phyloP scores from a whole-genome alignment of 2,329 filamentous ascomycete species.

The Thielaviopsis populi region DNA sequence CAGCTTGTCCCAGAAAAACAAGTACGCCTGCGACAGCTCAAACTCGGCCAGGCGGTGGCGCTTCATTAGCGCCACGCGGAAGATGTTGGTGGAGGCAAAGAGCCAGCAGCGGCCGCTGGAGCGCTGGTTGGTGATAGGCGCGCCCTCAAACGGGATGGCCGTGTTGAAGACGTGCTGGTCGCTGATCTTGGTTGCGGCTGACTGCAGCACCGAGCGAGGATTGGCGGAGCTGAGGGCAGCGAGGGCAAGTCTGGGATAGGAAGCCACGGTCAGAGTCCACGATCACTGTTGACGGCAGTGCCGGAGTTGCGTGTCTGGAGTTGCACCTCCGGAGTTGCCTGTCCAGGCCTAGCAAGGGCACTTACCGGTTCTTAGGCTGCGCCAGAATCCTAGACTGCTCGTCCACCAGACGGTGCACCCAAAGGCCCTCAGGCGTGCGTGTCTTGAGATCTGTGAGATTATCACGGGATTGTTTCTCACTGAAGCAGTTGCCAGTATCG shows the following conservation, averaged over 20 bases:
- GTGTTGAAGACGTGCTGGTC: slow-evolving; percentile 75
- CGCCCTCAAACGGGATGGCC: slow-evolving; percentile 66
- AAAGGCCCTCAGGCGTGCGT: slow-evolving; percentile 31
- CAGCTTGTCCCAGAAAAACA: slow-evolving; percentile 90
- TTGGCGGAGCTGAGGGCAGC: slow-evolving; percentile 55
- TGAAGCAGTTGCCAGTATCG: background rate
- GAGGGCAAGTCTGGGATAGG: slow-evolving; percentile 49
- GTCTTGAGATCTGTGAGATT: slow-evolving; percentile 2
- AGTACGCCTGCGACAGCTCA: slow-evolving; percentile 73
- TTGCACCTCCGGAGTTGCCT: background rate
- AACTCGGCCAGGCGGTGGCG: slow-evolving; percentile 63
- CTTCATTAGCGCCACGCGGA: slow-evolving; percentile 77
- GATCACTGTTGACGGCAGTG: too few species aligned
- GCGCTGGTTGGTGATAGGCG: slow-evolving; percentile 71
- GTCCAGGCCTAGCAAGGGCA: background rate
- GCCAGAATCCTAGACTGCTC: slow-evolving; percentile 49
- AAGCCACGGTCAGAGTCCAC: background rate
- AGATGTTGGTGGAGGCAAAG: slow-evolving; percentile 82
- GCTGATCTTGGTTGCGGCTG: slow-evolving; percentile 43
- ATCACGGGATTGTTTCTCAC: slow-evolving; percentile 16
- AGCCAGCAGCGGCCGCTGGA: slow-evolving; percentile 79
- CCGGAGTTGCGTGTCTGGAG: background rate
- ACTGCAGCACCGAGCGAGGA: slow-evolving; percentile 50
- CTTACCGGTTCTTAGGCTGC: slow-evolving; percentile 50
- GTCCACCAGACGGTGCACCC: slow-evolving; percentile 33